Conservation (phyloP, 2,329 filamentous ascomycete genomes). For the Paramyrothecium roridum region DNA sequence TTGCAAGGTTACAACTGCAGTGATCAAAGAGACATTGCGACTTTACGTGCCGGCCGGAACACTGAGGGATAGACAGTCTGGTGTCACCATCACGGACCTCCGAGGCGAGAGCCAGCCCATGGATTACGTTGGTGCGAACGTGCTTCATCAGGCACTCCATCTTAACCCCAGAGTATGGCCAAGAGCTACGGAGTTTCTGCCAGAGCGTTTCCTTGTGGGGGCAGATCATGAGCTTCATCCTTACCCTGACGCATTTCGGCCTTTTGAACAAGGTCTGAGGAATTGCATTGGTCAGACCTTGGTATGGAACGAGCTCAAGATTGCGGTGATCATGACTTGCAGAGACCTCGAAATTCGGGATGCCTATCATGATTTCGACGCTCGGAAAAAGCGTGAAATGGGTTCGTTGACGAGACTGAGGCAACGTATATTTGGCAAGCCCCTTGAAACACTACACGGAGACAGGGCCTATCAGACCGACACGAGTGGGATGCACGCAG, state of each 20-base stretch:
- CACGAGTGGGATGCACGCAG: background rate
- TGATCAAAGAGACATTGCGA: background rate
- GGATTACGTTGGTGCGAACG: background rate
- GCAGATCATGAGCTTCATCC: background rate
- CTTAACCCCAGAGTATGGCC: background rate
- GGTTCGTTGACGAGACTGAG: background rate
- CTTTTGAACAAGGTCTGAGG: slow-evolving; percentile 1
- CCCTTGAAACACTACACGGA: background rate
- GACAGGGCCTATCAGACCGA: slow-evolving; percentile 1
- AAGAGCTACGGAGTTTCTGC: background rate
- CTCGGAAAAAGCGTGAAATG: background rate
- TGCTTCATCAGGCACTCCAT: slow-evolving; percentile 1
- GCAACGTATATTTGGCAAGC: background rate
- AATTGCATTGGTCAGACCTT: slow-evolving; percentile 1
- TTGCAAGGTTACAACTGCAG: background rate
- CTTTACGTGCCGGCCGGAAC: background rate
- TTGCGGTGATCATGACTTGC: background rate
- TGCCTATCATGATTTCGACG: background rate
- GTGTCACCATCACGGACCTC: background rate
- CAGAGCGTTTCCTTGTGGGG: background rate
- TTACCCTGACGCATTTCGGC: background rate
- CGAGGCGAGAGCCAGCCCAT: background rate
- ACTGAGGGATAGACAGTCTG: background rate
- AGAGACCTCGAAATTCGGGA: background rate
- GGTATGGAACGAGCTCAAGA: background rate